Evolutionary conservation across 495 filamentous ascomycete species (phyloP).

Genomic region (Polyplosphaeria fusca): DNA sequence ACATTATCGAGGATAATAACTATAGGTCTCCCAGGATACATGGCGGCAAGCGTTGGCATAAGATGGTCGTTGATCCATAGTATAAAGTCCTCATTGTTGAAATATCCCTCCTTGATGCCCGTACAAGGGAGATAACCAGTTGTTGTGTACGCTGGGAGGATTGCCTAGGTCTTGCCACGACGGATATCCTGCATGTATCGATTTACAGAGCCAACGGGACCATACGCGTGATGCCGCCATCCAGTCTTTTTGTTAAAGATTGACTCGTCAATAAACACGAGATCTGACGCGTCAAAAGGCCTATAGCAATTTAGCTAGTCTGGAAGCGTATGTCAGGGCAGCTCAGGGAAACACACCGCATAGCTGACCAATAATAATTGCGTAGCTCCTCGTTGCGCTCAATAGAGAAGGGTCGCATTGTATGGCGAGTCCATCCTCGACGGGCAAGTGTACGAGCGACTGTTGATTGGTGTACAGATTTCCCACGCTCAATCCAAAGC

Average conservation of each 20-base stretch:
- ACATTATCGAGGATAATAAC: constrained; percentile 3
- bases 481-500: neutral
- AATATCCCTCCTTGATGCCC: too few relatives aligned
- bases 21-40: neutral
- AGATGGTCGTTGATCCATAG: neutral
- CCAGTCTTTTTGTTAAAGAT: too few relatives aligned
- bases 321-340: neutral
- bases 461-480: neutral
- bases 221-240: constrained; percentile 7
- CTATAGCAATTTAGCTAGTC: constrained; percentile 1
- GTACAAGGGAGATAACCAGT: constrained; percentile 5
- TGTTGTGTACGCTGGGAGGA: constrained; percentile 1
- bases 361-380: neutral
- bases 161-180: neutral
- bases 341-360: neutral
- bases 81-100: constrained; percentile 10
- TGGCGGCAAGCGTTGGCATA: neutral
- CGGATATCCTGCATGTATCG: neutral
- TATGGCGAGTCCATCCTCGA: neutral
- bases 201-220: neutral
- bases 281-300: too few relatives aligned
- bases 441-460: neutral
- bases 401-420: neutral
- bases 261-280: too few relatives aligned
- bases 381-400: neutral